A percentile compares a stretch with the other conserved stretches of the same genome.
These are phyloP conservation scores for Centrapalus pauciflorus DNA, from an alignment of 129 eudicot species.

Conservation along the genomic window DNA sequence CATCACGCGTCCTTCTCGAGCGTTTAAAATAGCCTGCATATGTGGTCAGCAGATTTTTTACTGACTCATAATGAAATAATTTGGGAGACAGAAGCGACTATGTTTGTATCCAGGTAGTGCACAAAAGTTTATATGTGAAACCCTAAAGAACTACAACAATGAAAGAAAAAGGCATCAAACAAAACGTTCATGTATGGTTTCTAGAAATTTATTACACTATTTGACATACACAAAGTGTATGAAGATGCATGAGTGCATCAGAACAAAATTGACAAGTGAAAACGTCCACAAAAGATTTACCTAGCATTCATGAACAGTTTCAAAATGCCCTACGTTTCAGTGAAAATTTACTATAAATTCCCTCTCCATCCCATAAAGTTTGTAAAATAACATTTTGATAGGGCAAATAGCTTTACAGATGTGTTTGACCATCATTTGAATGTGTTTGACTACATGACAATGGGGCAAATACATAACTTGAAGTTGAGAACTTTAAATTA, in stretches of 20 bases:
- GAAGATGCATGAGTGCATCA: no score
- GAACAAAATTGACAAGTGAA: no score
- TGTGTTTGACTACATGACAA: no score
- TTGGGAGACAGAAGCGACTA: not conserved
- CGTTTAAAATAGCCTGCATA: conserved; percentile 82
- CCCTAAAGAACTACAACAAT: not conserved
- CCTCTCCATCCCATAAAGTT: no score
- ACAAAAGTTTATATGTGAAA: conserved; percentile 2
- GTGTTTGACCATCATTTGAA: not conserved
- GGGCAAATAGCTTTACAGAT: not conserved
- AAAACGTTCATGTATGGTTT: not conserved
- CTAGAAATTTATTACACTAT: not conserved
- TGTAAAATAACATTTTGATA: no score
- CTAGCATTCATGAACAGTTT: not conserved
- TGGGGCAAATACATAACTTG: no score
- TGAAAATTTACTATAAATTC: no score
- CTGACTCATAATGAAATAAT: conserved; percentile 1
- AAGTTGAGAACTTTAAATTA: no score
- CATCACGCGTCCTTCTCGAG: conserved; percentile 99
- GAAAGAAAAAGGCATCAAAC: conserved; percentile 2
- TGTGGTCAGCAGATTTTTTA: conserved; percentile 2
- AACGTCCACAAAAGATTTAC: not conserved
- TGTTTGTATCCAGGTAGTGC: not conserved
- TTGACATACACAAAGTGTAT: not conserved
- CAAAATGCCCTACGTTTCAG: not conserved